phyloP scores from a whole-genome alignment of 2,329 filamentous ascomycete species.

The Monosporascus sp. region DNA sequence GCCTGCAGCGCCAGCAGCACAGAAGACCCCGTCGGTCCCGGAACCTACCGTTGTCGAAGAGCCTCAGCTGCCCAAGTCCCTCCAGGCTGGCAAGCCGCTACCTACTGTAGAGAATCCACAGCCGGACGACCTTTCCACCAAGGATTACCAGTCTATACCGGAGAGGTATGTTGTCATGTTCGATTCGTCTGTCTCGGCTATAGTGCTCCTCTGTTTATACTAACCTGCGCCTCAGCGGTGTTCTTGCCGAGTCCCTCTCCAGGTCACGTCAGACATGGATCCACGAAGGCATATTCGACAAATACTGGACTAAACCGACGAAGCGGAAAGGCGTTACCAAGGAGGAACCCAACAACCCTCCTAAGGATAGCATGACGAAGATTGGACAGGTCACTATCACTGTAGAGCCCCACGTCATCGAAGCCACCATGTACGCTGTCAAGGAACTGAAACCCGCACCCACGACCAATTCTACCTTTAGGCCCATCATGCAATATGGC shows the following conservation, averaged over 20 bases:
- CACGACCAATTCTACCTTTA: slow-evolving; percentile 31
- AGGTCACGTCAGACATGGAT: slow-evolving; percentile 73
- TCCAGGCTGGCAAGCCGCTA: slow-evolving; percentile 62
- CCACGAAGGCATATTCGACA: slow-evolving; percentile 67
- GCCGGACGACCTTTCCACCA: slow-evolving; percentile 53
- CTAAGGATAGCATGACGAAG: slow-evolving; percentile 67
- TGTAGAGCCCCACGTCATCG: slow-evolving; percentile 75
- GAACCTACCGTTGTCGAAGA: slow-evolving; percentile 31
- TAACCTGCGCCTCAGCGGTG: slow-evolving; percentile 49
- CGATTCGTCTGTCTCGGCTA: not conserved
- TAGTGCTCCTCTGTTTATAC: slow-evolving; percentile 12
- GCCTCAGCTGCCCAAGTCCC: slow-evolving; percentile 52
- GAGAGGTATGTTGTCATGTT: slow-evolving; percentile 52
- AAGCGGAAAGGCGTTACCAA: slow-evolving; percentile 62
- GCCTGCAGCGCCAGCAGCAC: slow-evolving; percentile 19
- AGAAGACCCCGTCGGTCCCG: slow-evolving; percentile 24
- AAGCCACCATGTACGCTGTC: slow-evolving; percentile 68
- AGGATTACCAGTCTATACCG: slow-evolving; percentile 68
- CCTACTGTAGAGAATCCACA: slow-evolving; percentile 68
- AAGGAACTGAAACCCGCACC: slow-evolving; percentile 56
- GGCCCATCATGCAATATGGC: slow-evolving; percentile 62
- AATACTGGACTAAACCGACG: slow-evolving; percentile 70
- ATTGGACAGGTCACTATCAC: slow-evolving; percentile 70
- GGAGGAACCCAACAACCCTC: slow-evolving; percentile 61
- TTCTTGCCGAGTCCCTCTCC: slow-evolving; percentile 67